Evolutionary conservation across 2,329 filamentous ascomycete genomes (phyloP).

Genomic region (Plenodomus biglobosus): DNA sequence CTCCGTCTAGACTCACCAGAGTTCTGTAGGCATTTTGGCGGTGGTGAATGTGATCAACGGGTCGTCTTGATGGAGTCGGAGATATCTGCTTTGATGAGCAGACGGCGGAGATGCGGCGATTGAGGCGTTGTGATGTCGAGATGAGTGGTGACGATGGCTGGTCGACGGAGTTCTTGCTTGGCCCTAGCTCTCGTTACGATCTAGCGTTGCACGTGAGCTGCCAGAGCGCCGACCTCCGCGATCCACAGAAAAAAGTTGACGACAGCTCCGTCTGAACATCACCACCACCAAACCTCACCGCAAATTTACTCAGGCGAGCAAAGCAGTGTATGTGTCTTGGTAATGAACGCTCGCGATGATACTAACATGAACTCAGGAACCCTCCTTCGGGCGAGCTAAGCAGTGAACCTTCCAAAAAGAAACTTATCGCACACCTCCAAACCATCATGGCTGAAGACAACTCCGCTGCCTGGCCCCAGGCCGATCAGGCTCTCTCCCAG

Average conservation of each 20-base stretch:
- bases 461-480: conserved; percentile 42
- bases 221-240: conserved; percentile 14
- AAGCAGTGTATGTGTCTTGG: conserved; percentile 33
- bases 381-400: conserved; percentile 39
- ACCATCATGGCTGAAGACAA: conserved; percentile 34
- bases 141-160: conserved; percentile 42
- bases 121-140: conserved; percentile 31
- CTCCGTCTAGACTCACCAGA: conserved; percentile 67
- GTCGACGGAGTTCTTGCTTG: conserved; percentile 30
- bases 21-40: conserved; percentile 73
- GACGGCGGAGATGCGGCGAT: conserved; percentile 31
- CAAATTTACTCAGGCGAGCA: conserved; percentile 31
- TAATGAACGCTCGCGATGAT: background rate
- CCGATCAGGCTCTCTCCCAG: conserved; percentile 53
- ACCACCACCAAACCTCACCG: conserved; percentile 10
- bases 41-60: conserved; percentile 23
- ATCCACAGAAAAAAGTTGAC: conserved; percentile 7
- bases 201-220: conserved; percentile 29
- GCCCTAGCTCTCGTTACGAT: conserved; percentile 17
- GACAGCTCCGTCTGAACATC: background rate
- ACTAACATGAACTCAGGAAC: conserved; percentile 21
- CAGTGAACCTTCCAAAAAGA: conserved; percentile 33
- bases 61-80: conserved; percentile 20
- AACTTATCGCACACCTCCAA: conserved; percentile 7
- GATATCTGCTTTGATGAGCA: conserved; percentile 36